A percentile compares a stretch with the other conserved stretches of the same genome.
phyloP scores from a whole-genome alignment of 345 rosid species.

The Luvunga scandens region DNA sequence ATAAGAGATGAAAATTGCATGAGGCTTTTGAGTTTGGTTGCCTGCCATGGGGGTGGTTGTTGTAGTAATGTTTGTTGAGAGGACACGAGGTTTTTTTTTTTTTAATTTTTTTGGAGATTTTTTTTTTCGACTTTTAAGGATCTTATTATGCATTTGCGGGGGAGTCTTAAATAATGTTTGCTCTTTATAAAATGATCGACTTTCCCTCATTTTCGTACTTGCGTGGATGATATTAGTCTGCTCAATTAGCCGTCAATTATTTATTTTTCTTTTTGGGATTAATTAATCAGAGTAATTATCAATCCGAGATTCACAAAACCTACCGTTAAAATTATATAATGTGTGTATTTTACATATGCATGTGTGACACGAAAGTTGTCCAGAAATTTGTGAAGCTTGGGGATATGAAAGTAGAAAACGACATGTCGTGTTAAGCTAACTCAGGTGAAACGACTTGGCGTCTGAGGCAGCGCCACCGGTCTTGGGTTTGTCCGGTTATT shows the following conservation, averaged over 20 bases:
- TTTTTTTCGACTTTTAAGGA: too few relatives aligned
- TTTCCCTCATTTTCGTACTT: constrained; percentile 17
- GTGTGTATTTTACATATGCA: too few relatives aligned
- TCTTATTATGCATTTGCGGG: neutral
- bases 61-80: too few relatives aligned
- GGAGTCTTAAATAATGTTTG: neutral
- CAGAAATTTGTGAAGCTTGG: too few relatives aligned
- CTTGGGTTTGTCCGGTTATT: neutral
- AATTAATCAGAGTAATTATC: too few relatives aligned
- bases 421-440: neutral
- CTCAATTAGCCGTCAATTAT: neutral
- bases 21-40: constrained; percentile 28
- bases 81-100: too few relatives aligned
- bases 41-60: constrained; percentile 24
- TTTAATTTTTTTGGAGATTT: too few relatives aligned
- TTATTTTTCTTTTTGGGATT: too few relatives aligned
- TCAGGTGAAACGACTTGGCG: neutral
- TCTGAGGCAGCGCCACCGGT: neutral
- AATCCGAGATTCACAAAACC: too few relatives aligned
- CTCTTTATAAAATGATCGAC: neutral
- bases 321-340: too few relatives aligned
- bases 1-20: constrained; percentile 33
- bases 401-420: neutral
- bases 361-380: too few relatives aligned
- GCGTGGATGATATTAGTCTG: neutral